Percentiles rank a stretch among this genome's conserved stretches.
Evolutionary conservation across 306 rosid genomes (phyloP).

Genomic region (Lablab purpureus): DNA sequence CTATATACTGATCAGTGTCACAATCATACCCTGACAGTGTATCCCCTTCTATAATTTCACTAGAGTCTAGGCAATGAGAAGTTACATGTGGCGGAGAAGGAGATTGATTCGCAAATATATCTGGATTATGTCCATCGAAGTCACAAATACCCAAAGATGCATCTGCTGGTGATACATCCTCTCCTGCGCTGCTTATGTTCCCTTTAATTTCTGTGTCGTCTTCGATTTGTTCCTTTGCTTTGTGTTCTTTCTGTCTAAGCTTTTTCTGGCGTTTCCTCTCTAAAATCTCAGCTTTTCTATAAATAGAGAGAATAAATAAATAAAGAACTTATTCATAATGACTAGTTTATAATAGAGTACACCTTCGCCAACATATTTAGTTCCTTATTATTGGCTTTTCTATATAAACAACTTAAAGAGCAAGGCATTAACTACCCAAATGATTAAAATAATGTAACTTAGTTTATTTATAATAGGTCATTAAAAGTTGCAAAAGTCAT

Average conservation of each 20-base stretch:
- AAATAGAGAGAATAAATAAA: slow-evolving; percentile 39
- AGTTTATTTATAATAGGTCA: slow-evolving; percentile 29
- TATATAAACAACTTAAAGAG: slow-evolving; percentile 32
- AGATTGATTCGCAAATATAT: slow-evolving; percentile 48
- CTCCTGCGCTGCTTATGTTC: slow-evolving; percentile 51
- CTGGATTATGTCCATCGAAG: slow-evolving; percentile 47
- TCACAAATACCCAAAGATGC: slow-evolving; percentile 52
- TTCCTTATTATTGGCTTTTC: slow-evolving; percentile 14
- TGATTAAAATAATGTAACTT: not conserved
- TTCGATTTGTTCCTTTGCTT: slow-evolving; percentile 63
- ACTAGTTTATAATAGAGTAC: slow-evolving; percentile 34
- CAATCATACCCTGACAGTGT: slow-evolving; percentile 47
- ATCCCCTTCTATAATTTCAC: slow-evolving; percentile 57
- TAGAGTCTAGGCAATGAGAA: slow-evolving; percentile 47
- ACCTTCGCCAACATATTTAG: slow-evolving; percentile 3
- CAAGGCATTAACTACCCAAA: not conserved
- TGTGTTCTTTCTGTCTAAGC: slow-evolving; percentile 87
- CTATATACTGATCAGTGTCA: slow-evolving; percentile 63
- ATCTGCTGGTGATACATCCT: slow-evolving; percentile 54
- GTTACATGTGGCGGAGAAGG: slow-evolving; percentile 49
- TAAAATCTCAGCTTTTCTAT: slow-evolving; percentile 80
- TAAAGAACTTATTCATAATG: slow-evolving; percentile 13
- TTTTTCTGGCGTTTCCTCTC: slow-evolving; percentile 88
- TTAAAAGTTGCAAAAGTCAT: slow-evolving; percentile 28
- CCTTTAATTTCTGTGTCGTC: slow-evolving; percentile 55